Conservation (phyloP, 257 asterid genomes). For the Cruciata laevipes region DNA sequence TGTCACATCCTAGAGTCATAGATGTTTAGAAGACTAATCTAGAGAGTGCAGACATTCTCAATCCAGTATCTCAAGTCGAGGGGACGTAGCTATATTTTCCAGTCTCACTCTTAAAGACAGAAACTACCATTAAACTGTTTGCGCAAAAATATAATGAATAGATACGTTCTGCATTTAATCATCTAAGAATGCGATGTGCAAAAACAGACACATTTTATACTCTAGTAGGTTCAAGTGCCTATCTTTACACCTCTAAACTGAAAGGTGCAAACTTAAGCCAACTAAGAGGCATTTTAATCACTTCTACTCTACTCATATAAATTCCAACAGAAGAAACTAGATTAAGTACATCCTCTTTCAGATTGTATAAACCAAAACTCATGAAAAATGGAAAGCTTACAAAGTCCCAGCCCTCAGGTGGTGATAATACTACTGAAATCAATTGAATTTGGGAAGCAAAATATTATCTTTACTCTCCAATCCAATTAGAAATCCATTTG, state of each 20-base stretch:
- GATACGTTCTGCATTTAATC: not conserved
- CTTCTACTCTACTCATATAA: not conserved
- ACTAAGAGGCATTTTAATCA: not conserved
- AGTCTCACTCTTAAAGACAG: not conserved
- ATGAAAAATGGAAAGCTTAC: not conserved
- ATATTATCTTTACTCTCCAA: not conserved
- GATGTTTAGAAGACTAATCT: not conserved
- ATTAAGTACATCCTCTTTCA: not conserved
- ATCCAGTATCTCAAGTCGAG: not conserved
- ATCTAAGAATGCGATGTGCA: not conserved
- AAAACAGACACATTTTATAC: not conserved
- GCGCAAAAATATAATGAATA: not conserved
- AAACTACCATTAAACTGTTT: not conserved
- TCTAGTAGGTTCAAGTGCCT: not conserved
- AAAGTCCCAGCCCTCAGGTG: not conserved
- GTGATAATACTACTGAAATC: not conserved
- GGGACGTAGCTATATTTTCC: not conserved
- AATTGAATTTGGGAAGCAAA: not conserved
- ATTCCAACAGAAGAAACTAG: not conserved
- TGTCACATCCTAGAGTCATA: not conserved
- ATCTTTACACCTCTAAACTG: not conserved
- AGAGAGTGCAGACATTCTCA: not conserved
- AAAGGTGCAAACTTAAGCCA: not conserved
- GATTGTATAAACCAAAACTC: not conserved
- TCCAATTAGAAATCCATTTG: not conserved